Percentiles rank a stretch among this genome's conserved stretches.
These are phyloP conservation scores for Oryza glumipatula DNA, from an alignment of 176 grass and related monocot genomes.

Conservation along the genomic window DNA sequence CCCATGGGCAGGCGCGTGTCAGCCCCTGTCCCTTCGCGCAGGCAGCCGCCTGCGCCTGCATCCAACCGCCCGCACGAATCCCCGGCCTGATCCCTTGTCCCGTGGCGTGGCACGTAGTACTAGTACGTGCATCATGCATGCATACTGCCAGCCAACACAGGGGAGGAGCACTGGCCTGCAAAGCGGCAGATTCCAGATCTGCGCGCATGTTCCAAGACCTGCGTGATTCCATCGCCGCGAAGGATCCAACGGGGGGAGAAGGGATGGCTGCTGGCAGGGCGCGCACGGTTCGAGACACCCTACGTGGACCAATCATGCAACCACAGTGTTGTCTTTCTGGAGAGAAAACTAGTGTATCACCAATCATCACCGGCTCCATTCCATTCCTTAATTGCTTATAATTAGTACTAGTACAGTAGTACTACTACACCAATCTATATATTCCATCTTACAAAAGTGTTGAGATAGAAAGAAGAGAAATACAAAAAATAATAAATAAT, in stretches of 20 bases:
- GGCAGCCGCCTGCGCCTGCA: neutral
- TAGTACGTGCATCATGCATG: neutral
- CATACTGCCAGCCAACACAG: neutral
- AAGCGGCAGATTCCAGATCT: neutral
- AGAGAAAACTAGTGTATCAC: neutral
- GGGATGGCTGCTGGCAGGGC: too few species aligned
- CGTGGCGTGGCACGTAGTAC: neutral
- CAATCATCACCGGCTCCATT: constrained; percentile 22
- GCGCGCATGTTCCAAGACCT: constrained; percentile 17
- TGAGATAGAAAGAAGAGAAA: neutral
- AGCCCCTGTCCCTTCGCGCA: neutral
- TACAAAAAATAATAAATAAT: neutral
- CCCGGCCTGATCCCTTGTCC: neutral
- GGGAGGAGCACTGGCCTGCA: too few species aligned
- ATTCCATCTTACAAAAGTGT: constrained; percentile 32
- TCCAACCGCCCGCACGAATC: neutral
- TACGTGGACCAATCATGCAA: neutral
- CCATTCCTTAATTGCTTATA: neutral
- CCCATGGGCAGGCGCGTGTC: neutral
- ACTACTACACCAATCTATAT: constrained; percentile 13
- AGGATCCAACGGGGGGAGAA: neutral
- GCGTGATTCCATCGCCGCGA: constrained; percentile 12
- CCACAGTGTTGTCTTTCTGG: neutral
- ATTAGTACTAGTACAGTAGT: neutral
- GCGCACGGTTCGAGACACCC: neutral